These are phyloP conservation scores for Tricholomella constricta DNA, from an alignment of 768 basidiomycete species.

Conservation along the genomic window DNA sequence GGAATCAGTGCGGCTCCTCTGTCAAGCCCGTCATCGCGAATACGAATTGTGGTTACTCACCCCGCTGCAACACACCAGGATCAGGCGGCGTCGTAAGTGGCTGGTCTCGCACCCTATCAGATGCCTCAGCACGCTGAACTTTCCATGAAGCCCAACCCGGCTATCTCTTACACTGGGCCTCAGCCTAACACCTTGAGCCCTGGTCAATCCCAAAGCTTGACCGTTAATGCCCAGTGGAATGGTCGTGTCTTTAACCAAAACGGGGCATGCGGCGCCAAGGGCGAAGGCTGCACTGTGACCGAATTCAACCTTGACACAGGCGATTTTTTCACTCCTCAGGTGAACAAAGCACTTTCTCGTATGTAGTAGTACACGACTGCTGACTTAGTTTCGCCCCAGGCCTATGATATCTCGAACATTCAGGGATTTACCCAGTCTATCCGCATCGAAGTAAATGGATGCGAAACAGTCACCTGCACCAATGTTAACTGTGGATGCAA, in stretches of 20 bases:
- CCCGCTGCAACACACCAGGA: conserved; percentile 36
- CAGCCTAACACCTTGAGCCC: conserved; percentile 32
- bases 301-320: conserved; percentile 44
- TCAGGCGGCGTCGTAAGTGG: conserved; percentile 33
- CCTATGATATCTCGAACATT: conserved; percentile 47
- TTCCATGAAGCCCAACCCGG: conserved; percentile 28
- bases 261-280: conserved; percentile 36
- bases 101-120: background rate
- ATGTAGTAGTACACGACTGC: background rate
- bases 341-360: conserved; percentile 15
- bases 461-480: conserved; percentile 42
- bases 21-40: conserved; percentile 39
- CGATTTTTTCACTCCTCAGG: conserved; percentile 27
- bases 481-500: conserved; percentile 37
- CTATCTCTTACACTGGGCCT: conserved; percentile 34
- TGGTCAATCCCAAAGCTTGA: conserved; percentile 30
- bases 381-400: conserved; percentile 19
- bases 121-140: background rate
- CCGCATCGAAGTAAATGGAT: conserved; percentile 34
- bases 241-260: conserved; percentile 42
- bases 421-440: conserved; percentile 44
- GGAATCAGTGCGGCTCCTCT: conserved; percentile 32
- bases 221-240: conserved; percentile 39
- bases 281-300: conserved; percentile 40
- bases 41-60: conserved; percentile 42